Evolutionary conservation across 257 asterid genomes (phyloP).

Genomic region (Solanum bulbocastanum): DNA sequence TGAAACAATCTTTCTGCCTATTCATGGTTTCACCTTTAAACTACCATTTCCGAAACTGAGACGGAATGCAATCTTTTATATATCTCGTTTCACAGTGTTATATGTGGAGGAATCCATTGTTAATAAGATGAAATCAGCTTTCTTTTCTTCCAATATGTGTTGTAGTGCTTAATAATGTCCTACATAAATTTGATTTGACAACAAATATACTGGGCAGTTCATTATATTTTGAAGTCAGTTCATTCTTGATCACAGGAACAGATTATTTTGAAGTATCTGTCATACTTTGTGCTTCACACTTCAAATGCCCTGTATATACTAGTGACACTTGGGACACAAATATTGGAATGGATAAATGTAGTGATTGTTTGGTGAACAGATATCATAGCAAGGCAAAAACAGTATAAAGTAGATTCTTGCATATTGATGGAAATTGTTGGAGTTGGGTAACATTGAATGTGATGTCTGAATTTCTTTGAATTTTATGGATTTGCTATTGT

Average conservation of each 20-base stretch:
- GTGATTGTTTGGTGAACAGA: not conserved
- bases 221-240: not conserved
- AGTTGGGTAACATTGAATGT: not conserved
- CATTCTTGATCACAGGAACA: not conserved
- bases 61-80: not conserved
- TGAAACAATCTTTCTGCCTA: not conserved
- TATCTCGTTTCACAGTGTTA: not conserved
- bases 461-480: not conserved
- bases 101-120: not conserved
- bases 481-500: not conserved
- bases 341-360: not conserved
- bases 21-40: not conserved
- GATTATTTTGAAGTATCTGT: not conserved
- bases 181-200: not conserved
- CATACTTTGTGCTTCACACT: not conserved
- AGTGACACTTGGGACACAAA: not conserved
- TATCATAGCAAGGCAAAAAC: not conserved
- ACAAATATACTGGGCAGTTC: not conserved
- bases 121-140: not conserved
- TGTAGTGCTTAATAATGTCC: not conserved
- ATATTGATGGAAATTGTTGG: not conserved
- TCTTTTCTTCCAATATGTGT: not conserved
- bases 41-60: not conserved
- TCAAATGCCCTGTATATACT: not conserved
- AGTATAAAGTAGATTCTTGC: not conserved